Percentiles rank a stretch among this genome's conserved stretches.
These are phyloP conservation scores for Hibiscus mutabilis DNA, from an alignment of 345 rosid genomes.

Conservation along the genomic window DNA sequence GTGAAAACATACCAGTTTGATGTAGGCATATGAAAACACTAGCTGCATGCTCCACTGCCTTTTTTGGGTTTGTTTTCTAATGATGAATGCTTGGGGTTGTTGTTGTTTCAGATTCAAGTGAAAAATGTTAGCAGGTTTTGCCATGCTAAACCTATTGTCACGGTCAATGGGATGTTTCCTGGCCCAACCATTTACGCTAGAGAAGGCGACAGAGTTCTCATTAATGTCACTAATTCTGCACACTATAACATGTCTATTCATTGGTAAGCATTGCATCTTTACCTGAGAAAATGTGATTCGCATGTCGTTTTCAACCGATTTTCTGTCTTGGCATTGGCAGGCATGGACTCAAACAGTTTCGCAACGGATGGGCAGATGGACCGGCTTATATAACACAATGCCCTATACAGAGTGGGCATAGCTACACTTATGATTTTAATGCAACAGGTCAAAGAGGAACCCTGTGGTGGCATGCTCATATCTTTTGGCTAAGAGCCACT, in stretches of 20 bases:
- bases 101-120: conserved; percentile 20
- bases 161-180: conserved; percentile 38
- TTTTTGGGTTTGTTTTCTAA: neutral
- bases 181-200: conserved; percentile 43
- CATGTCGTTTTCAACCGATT: neutral
- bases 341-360: conserved; percentile 70
- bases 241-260: conserved; percentile 59
- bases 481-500: conserved; percentile 59
- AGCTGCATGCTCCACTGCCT: too few relatives aligned
- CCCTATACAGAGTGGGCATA: conserved; percentile 59
- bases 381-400: conserved; percentile 81
- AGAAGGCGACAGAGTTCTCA: conserved; percentile 48
- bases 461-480: conserved; percentile 70
- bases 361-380: conserved; percentile 87
- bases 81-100: neutral
- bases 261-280: conserved; percentile 30
- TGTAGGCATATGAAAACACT: conserved; percentile 1
- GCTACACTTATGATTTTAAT: conserved; percentile 46
- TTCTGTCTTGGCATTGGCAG: conserved; percentile 24
- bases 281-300: neutral
- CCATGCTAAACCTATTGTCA: conserved; percentile 18
- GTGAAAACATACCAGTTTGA: conserved; percentile 14
- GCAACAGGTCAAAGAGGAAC: conserved; percentile 68
- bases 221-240: conserved; percentile 50
- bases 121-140: conserved; percentile 18